Evolutionary conservation across 306 rosid species (phyloP), one percentile per base, ranked within the genome.

Genomic region (Sophora flavescens): DNA sequence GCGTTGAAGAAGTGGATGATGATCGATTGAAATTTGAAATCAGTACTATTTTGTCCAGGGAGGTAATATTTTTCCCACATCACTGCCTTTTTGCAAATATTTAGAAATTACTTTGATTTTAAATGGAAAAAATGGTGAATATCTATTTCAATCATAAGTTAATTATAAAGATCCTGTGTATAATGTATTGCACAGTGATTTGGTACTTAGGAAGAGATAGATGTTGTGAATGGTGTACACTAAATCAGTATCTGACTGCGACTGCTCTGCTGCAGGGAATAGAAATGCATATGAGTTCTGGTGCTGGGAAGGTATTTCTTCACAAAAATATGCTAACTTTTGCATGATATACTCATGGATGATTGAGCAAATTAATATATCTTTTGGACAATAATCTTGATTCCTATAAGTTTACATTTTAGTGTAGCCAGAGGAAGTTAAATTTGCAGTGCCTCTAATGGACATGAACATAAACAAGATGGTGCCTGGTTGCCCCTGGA

Each of bases 361-460:
- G 71, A 6, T n/a, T 56, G 42, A 70, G 59, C 64, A 78, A 80
- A 62, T 58, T 75, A 26, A 35, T 83, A 64, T 84, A 76, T 75
- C 84, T 84, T 86, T 84, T 73, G 87, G 68, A 82, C 72, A 75
- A 77, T 82, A 80, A 75, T 62, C 78, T 73, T 80, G 90, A 86
- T 87, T 78, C 60, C 58, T 79, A 64, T 88, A 87, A 89, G 86
- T 84, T 77, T 71, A 87, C 91, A 78, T 83, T 88, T 86, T 93
- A 91, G 96, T 82, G 87, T 89, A 93, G 99, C 78, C 85, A 76
- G 93, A 85, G 84, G 99, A 96, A 86, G 98, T 92, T 71, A 96
- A 88, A 81, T 91, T 96, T 87, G 88, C 97, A 53, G 97, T 96
- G 75, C 98, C 98, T 73, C 83, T 96, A 67, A 80, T 88, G 87